Evolutionary conservation across 164 flowering plant species (phyloP).

Genomic region (Liquidambar formosana): DNA sequence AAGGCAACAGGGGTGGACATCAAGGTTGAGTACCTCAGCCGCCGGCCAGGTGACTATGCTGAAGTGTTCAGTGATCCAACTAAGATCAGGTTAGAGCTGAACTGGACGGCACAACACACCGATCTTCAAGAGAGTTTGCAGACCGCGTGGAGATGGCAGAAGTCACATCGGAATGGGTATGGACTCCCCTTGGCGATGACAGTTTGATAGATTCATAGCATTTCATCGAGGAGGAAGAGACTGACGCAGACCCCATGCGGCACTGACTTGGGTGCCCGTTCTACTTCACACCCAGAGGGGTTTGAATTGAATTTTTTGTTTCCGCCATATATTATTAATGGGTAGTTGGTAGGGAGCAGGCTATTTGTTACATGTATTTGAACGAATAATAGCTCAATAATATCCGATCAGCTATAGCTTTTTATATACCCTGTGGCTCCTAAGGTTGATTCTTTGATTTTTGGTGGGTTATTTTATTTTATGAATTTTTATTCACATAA

Average conservation of each 20-base stretch:
- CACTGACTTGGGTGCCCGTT: neutral
- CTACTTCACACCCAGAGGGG: neutral
- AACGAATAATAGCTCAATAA: constrained; percentile 17
- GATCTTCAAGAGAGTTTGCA: constrained; percentile 74
- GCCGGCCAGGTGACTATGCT: constrained; percentile 96
- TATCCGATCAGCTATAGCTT: no score
- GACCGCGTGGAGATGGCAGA: constrained; percentile 96
- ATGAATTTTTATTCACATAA: no score
- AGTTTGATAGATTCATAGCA: constrained; percentile 11
- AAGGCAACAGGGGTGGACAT: constrained; percentile 80
- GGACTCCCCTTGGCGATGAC: constrained; percentile 27
- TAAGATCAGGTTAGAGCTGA: constrained; percentile 70
- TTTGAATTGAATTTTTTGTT: no score
- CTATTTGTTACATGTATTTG: constrained; percentile 19
- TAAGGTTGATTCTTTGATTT: no score
- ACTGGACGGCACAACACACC: constrained; percentile 87
- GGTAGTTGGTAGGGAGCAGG: constrained; percentile 6
- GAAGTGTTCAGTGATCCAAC: constrained; percentile 91
- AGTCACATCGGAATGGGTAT: constrained; percentile 71
- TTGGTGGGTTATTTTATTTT: no score
- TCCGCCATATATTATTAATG: neutral
- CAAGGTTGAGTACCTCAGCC: constrained; percentile 68
- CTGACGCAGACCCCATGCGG: neutral
- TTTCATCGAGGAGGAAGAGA: constrained; percentile 4
- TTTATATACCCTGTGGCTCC: no score